These are phyloP conservation scores for Neonectria ditissima DNA, from an alignment of 2,329 filamentous ascomycete species.

Conservation along the genomic window DNA sequence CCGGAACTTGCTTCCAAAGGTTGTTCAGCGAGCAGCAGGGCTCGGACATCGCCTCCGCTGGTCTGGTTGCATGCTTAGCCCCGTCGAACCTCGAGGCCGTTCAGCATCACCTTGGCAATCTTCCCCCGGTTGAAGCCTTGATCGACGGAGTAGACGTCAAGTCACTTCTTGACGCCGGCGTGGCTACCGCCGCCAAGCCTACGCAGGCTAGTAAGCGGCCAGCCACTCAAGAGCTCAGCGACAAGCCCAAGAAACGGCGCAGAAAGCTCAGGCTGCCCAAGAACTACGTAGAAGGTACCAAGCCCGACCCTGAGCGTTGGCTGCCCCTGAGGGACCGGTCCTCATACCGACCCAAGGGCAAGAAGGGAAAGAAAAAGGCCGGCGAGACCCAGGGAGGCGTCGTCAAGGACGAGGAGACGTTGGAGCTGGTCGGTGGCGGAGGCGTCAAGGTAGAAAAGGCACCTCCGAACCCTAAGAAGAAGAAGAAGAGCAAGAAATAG, in stretches of 20 bases:
- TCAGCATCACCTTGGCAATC: conserved; percentile 63
- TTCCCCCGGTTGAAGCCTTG: conserved; percentile 73
- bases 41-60: conserved; percentile 80
- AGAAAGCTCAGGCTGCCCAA: conserved; percentile 75
- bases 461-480: conserved; percentile 59
- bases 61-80: conserved; percentile 86
- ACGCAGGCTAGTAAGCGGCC: conserved; percentile 62
- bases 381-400: conserved; percentile 87
- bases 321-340: conserved; percentile 89
- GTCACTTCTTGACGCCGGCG: conserved; percentile 73
- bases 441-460: conserved; percentile 75
- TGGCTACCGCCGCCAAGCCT: conserved; percentile 59
- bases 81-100: conserved; percentile 68
- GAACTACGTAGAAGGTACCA: conserved; percentile 80
- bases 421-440: conserved; percentile 72
- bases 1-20: conserved; percentile 82
- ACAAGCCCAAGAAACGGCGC: conserved; percentile 65
- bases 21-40: conserved; percentile 74
- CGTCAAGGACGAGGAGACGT: conserved; percentile 78
- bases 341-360: conserved; percentile 89
- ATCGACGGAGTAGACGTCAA: conserved; percentile 70
- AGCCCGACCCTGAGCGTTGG: conserved; percentile 92
- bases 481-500: conserved; percentile 66
- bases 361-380: conserved; percentile 89
- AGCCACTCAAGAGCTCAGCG: conserved; percentile 50